Conservation (phyloP, 139 green algal species). For the Deuterostichococcus epilithicus region DNA sequence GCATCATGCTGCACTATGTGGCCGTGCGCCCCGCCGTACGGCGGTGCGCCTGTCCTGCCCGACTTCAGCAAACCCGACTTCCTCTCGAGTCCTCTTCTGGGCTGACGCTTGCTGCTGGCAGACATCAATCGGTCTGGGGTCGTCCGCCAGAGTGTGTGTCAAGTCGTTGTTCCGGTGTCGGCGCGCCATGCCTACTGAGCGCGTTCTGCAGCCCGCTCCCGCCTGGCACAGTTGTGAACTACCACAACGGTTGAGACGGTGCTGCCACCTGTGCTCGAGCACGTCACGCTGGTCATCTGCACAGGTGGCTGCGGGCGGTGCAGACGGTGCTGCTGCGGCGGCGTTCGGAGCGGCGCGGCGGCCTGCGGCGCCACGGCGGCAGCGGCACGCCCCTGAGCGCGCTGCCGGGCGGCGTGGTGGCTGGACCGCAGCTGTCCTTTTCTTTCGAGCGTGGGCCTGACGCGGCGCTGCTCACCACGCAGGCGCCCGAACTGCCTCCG, state of each 20-base stretch:
- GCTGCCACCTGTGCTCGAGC: neutral
- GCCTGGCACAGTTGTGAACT: no score
- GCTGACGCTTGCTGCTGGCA: neutral
- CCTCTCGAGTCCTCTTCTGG: neutral
- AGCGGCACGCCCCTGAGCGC: neutral
- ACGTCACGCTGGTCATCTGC: neutral
- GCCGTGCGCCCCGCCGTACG: neutral
- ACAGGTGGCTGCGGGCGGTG: conserved; percentile 33
- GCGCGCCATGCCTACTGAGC: neutral
- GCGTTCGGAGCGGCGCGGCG: conserved; percentile 12
- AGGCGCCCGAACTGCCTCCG: conserved; percentile 1
- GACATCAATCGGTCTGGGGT: neutral
- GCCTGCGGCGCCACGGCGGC: neutral
- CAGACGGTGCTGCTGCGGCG: conserved; percentile 33
- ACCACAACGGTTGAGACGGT: neutral
- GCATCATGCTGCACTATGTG: conserved; percentile 24
- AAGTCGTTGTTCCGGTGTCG: neutral
- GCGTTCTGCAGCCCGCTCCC: no score
- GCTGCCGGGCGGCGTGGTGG: conserved; percentile 16
- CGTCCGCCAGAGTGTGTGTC: neutral
- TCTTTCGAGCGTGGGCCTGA: neutral
- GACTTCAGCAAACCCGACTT: neutral
- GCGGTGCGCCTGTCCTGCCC: neutral
- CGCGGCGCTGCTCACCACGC: conserved; percentile 13
- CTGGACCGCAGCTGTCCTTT: conserved; percentile 18